Conservation (phyloP, 441 rosid genomes). For the Populus hybrid region DNA sequence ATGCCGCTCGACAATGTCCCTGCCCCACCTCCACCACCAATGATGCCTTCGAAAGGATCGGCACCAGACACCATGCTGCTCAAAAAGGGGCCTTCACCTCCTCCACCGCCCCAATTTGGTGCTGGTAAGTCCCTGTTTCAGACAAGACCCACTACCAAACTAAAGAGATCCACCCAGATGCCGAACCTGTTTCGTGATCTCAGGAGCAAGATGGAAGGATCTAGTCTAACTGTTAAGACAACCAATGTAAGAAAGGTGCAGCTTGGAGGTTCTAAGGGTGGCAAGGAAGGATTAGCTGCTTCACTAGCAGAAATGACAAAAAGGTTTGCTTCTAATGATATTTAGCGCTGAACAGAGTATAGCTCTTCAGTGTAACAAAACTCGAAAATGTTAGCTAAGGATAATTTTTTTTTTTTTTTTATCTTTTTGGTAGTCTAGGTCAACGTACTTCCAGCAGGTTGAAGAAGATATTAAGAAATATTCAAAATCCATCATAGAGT, state of each 20-base stretch:
- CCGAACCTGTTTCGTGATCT: conserved; percentile 12
- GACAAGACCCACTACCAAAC: conserved; percentile 4
- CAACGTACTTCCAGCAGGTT: conserved; percentile 33
- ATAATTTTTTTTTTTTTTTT: neutral
- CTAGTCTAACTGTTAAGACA: conserved; percentile 2
- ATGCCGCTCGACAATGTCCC: neutral
- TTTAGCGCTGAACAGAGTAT: neutral
- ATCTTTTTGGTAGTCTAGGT: conserved; percentile 16
- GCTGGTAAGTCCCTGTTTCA: conserved; percentile 3
- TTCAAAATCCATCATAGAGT: conserved; percentile 17
- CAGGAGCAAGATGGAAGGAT: conserved; percentile 20
- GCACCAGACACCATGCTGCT: neutral
- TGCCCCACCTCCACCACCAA: neutral
- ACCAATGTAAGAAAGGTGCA: conserved; percentile 2
- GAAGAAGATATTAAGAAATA: conserved; percentile 28
- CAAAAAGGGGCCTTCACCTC: neutral
- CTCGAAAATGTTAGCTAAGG: neutral
- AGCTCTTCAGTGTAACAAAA: neutral
- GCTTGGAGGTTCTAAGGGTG: conserved; percentile 19
- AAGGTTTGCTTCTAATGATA: conserved; percentile 16
- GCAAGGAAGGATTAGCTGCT: conserved; percentile 23
- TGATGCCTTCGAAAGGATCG: conserved; percentile 2
- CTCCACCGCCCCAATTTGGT: conserved; percentile 6
- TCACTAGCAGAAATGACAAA: conserved; percentile 21
- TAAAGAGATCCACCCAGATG: conserved; percentile 27